These are phyloP conservation scores for Vitis hybrid DNA, from an alignment of 177 flowering plant genomes.

Conservation along the genomic window DNA sequence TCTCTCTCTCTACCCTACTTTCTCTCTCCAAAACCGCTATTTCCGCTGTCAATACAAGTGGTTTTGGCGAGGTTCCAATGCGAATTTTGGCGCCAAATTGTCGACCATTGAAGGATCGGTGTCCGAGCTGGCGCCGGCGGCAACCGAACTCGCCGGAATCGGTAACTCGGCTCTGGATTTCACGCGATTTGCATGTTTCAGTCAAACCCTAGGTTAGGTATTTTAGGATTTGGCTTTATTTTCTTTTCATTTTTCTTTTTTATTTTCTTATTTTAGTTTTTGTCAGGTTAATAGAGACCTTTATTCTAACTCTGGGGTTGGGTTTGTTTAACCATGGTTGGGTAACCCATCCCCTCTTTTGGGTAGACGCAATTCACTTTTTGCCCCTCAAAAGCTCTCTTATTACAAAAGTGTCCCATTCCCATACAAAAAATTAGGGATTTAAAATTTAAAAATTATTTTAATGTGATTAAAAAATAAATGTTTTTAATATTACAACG, in stretches of 20 bases:
- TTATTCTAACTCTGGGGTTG: background rate
- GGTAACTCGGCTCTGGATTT: conserved; percentile 16
- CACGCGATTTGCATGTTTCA: conserved; percentile 24
- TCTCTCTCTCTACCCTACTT: conserved; percentile 19
- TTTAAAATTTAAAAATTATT: no score
- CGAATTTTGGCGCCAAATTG: conserved; percentile 11
- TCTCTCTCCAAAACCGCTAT: conserved; percentile 22
- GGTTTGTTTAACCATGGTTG: conserved; percentile 12
- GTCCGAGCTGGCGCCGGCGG: conserved; percentile 2
- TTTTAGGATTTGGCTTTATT: background rate
- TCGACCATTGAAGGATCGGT: conserved; percentile 1
- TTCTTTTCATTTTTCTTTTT: background rate
- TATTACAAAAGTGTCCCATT: no score
- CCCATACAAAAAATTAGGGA: no score
- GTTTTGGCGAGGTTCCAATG: background rate
- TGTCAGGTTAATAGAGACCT: background rate
- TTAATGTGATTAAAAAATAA: no score
- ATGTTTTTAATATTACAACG: no score
- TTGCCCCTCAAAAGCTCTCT: no score
- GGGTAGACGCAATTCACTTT: no score
- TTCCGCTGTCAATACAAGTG: conserved; percentile 20
- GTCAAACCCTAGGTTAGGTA: conserved; percentile 27
- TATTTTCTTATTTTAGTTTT: background rate
- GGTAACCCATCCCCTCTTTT: background rate
- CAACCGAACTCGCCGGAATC: conserved; percentile 24